Evolutionary conservation across 2,329 filamentous ascomycete genomes (phyloP).

Genomic region (Periconia sp.): DNA sequence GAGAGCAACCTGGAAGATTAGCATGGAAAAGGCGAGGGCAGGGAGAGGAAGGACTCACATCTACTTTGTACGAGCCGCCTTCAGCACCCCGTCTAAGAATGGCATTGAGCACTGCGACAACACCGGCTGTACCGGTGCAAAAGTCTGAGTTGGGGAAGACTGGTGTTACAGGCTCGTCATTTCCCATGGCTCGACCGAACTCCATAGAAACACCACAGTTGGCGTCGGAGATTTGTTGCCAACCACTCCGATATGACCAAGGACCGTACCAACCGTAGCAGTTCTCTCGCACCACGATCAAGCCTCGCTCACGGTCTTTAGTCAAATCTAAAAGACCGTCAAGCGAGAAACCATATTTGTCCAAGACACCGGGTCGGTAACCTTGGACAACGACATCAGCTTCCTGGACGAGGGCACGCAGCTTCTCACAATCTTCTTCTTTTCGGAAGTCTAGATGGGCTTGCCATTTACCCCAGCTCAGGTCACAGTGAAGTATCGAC

Average conservation of each 20-base stretch:
- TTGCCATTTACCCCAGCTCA: slow-evolving; percentile 60
- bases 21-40: background rate
- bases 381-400: slow-evolving; percentile 60
- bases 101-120: slow-evolving; percentile 50
- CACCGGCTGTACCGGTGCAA: slow-evolving; percentile 53
- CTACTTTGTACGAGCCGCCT: slow-evolving; percentile 50
- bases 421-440: slow-evolving; percentile 45
- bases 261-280: slow-evolving; percentile 61
- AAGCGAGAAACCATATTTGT: slow-evolving; percentile 54
- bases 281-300: slow-evolving; percentile 59
- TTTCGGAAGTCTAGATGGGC: slow-evolving; percentile 51
- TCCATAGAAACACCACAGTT: slow-evolving; percentile 53
- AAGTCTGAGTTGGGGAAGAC: slow-evolving; percentile 55
- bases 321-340: slow-evolving; percentile 51
- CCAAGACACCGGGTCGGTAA: slow-evolving; percentile 56
- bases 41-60: slow-evolving; percentile 39
- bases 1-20: slow-evolving; percentile 31
- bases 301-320: slow-evolving; percentile 48
- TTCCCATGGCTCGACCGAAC: slow-evolving; percentile 56
- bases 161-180: slow-evolving; percentile 53
- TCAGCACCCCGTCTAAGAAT: slow-evolving; percentile 47
- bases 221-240: slow-evolving; percentile 62
- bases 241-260: slow-evolving; percentile 55
- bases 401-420: slow-evolving; percentile 51
- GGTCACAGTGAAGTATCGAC: slow-evolving; percentile 50